Base-by-base conservation (phyloP, 306 rosid genomes). In the Abrus pulchellus region DNA sequence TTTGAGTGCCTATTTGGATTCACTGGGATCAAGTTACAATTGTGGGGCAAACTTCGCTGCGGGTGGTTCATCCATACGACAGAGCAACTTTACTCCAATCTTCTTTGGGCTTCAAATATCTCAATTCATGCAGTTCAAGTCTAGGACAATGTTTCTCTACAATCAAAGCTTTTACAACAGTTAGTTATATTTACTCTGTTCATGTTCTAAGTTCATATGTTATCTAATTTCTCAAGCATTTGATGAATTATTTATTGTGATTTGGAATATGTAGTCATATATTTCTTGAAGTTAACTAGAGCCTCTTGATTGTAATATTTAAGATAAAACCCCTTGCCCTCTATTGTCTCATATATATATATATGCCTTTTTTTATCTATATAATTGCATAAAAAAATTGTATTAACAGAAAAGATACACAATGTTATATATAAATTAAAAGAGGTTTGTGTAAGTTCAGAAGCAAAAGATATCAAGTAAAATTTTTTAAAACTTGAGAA, bases 21-120 rank as follows among this genome's bases (percentile, higher is more conserved):
- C 93, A 47, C 43, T 92, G 34, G 95, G 93, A 43, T 86, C 93
- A 12, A 80, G 66, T 82, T 90, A 83, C 80, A 64, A 85, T 64
- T 83, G 87, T 54, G 95, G 97, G 47, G 93, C 93, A 14, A 92
- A 90, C 79, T 92, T 92, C 5, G 94, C 95, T 14, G 75, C 87
- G 0, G 85, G 86, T 2, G 94, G 97, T 62, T 86, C 97, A 28
- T 81, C 93, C 6, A 89, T 92, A 56, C 79, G 83, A 65, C 82
- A 74, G 0, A 90, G 86, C 3, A 90, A 88, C n/a, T 88, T 74
- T 45, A 85, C 88, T 78, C 91, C 95, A 7, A 84, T 92, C 64
- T 78, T 77, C 80, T 85, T 92, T 63, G 92, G 83, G 10, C 50
- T 87, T 77, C 97, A 92, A 73, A 43, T 88, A 4, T 68, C 88